Percentiles rank a stretch among this genome's conserved stretches.
Evolutionary conservation across 352 stramenopile species (phyloP).

Genomic region (Phytopythium montanum): DNA sequence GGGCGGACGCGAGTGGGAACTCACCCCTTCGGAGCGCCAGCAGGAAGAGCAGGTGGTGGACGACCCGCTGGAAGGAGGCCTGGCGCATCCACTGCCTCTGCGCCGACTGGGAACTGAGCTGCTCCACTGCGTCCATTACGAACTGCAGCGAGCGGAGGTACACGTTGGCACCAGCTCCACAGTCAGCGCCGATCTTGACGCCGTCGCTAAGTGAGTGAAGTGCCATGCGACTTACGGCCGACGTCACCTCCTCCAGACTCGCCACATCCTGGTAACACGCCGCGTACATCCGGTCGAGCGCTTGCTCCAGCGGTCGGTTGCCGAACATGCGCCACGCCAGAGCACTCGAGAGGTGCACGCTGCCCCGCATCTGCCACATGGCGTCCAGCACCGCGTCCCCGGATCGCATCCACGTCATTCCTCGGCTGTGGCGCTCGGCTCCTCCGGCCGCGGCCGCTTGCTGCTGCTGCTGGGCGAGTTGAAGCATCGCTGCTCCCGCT

Average conservation of each 20-base stretch:
- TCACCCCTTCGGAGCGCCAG: constrained; percentile 55
- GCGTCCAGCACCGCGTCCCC: constrained; percentile 51
- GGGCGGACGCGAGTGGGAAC: constrained; percentile 27
- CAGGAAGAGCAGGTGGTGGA: constrained; percentile 48
- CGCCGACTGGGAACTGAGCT: background rate
- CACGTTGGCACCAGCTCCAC: constrained; percentile 1
- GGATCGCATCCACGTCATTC: constrained; percentile 55
- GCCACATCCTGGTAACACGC: constrained; percentile 53
- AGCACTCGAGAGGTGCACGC: constrained; percentile 38
- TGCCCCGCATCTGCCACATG: constrained; percentile 67
- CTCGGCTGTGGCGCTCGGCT: constrained; percentile 11
- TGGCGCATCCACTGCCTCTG: constrained; percentile 26
- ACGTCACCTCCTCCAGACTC: constrained; percentile 40
- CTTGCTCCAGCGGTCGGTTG: constrained; percentile 33
- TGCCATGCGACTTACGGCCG: constrained; percentile 50
- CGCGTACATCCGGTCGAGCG: constrained; percentile 49
- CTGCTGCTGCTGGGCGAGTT: background rate
- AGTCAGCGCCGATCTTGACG: background rate
- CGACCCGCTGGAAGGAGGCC: constrained; percentile 34
- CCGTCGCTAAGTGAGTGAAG: constrained; percentile 8
- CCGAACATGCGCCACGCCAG: constrained; percentile 53
- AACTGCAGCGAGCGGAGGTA: constrained; percentile 33
- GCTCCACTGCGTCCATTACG: constrained; percentile 21
- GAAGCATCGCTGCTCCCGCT: background rate
- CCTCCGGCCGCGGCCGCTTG: background rate